Conservation (phyloP, 2,329 filamentous ascomycete species). For the Penicillium palitans region DNA sequence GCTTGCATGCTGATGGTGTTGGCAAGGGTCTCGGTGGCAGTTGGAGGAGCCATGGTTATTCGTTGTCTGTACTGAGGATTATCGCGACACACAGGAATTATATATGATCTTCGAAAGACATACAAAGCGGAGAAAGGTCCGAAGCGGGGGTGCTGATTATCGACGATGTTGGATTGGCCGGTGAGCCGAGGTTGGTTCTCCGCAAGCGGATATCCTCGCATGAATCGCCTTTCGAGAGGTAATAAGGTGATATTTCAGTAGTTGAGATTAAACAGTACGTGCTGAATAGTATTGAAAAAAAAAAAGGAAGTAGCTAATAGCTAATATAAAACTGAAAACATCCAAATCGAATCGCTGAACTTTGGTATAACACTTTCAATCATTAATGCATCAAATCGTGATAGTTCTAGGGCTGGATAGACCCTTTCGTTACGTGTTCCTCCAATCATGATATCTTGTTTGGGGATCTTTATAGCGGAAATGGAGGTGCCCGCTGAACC, state of each 20-base stretch:
- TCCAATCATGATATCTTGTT: neutral
- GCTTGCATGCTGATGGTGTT: conserved; percentile 18
- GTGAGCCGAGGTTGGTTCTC: conserved; percentile 8
- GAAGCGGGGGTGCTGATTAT: conserved; percentile 11
- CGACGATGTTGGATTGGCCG: conserved; percentile 4
- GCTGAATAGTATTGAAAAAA: neutral
- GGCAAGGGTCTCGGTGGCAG: conserved; percentile 27
- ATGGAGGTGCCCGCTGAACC: conserved; percentile 4
- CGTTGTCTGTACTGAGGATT: neutral
- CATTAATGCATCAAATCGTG: conserved; percentile 4
- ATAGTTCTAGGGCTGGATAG: neutral
- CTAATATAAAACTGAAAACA: neutral
- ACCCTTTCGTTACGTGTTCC: neutral
- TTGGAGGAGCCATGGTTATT: conserved; percentile 33
- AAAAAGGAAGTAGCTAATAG: neutral
- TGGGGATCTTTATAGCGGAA: neutral
- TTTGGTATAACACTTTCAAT: neutral
- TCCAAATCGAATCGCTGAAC: neutral
- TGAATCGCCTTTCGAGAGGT: neutral
- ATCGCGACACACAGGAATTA: neutral
- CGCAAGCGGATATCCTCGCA: neutral
- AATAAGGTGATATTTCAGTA: neutral
- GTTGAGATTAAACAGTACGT: neutral
- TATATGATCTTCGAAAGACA: neutral
- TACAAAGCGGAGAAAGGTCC: no score